Base-by-base conservation (phyloP, 371 early-diverging fungal genomes). In the Mortierella sp. region DNA sequence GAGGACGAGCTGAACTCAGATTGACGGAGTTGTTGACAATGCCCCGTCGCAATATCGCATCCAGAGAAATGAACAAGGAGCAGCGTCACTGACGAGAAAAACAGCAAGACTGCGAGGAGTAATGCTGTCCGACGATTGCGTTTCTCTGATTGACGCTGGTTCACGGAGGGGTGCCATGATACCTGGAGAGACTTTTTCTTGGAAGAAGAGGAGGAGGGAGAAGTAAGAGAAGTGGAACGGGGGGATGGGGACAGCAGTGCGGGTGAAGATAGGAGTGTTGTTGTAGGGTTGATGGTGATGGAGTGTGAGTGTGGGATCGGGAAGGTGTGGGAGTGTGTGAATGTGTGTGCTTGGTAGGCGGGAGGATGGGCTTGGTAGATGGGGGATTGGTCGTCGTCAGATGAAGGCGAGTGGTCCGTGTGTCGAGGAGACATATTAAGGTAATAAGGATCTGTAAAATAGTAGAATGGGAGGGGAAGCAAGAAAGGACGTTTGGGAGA, bases 131-230 rank as follows among this genome's bases (percentile, higher is more conserved):
- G 79, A 10, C 77, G 76, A 50, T 58, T 78, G 14, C 81, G 84
- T 31, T 84, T 84, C 8, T 57, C 73, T 19, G 75, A 45, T 28
- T 81, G 84, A 19, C 60, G 78, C 38, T 78, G 75, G 70, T 80
- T 80, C 11, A 84, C 84, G 14, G 84, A 84, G 2, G 84, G 81
- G 28, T 84, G 84, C 84, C 84, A 84, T 24, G 75, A 73, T 13
- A 84, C 84, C 34, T 80, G 81, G 48, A 81, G 84, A 10, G 75
- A 45, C 42, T 73, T 76, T 63, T 60, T 73, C 47, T 72, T 70
- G 60, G 68, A 26, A 14, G 50, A 38, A 10, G 60, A 13, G 45
- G 47, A n/a, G 1, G 80, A 52, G 4, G 72, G 63, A 0, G 73
- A 71, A 26, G 80, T 58, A 28, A 28, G 31, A 63, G 60, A 57